Evolutionary conservation across 768 basidiomycete genomes (phyloP).

Genomic region (Russula vinacea): DNA sequence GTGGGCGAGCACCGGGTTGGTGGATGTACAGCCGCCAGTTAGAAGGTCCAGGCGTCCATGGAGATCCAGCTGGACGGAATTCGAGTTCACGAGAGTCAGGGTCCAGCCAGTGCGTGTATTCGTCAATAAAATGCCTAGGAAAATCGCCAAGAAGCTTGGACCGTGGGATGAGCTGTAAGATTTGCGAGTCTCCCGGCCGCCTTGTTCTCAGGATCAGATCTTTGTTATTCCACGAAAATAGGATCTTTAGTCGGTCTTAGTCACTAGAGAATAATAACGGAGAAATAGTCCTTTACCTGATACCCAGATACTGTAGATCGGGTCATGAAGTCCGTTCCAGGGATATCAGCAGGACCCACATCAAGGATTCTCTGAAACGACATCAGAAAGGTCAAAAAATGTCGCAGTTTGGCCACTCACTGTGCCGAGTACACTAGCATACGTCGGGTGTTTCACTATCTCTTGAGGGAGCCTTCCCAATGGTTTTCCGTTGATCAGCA

Average conservation of each 20-base stretch:
- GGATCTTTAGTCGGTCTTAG: not conserved
- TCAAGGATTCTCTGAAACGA: conserved; percentile 8
- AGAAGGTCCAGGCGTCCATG: conserved; percentile 34
- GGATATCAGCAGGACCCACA: conserved; percentile 13
- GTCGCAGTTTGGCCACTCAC: conserved; percentile 20
- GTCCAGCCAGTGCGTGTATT: conserved; percentile 40
- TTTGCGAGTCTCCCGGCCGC: conserved; percentile 1
- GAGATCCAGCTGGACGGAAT: conserved; percentile 36
- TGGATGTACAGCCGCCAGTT: conserved; percentile 34
- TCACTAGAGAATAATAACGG: not conserved
- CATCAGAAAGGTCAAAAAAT: not conserved
- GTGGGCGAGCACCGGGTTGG: not conserved
- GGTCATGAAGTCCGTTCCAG: conserved; percentile 18
- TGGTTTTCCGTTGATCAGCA: conserved; percentile 44
- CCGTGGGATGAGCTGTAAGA: conserved; percentile 38
- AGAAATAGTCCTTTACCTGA: not conserved
- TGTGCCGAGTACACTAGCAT: conserved; percentile 38
- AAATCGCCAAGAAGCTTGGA: conserved; percentile 35
- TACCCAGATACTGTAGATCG: conserved; percentile 7
- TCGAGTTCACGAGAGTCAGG: conserved; percentile 32
- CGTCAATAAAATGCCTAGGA: conserved; percentile 35
- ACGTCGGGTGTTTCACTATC: conserved; percentile 38
- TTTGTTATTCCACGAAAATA: not conserved
- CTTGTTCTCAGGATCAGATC: conserved; percentile 6
- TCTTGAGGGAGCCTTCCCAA: conserved; percentile 40